Percentiles rank a stretch among this genome's conserved stretches.
phyloP scores from a whole-genome alignment of 331 rosid genomes.

The Cucumis variabilis region DNA sequence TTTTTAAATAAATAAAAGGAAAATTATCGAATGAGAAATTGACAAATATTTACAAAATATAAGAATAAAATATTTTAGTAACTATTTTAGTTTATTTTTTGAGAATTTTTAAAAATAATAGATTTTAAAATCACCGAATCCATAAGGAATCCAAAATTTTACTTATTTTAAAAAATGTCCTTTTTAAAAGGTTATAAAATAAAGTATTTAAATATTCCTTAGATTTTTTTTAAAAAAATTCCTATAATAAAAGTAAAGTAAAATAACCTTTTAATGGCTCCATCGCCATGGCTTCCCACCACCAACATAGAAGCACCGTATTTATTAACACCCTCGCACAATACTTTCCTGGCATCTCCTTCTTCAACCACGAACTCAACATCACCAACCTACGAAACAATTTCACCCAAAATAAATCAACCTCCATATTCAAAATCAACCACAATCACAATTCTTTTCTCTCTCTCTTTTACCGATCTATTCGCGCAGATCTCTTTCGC shows the following conservation, averaged over 20 bases:
- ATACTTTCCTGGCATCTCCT: constrained; percentile 44
- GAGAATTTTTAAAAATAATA: too few species aligned
- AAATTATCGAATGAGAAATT: too few species aligned
- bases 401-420: background rate
- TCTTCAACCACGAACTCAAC: constrained; percentile 25
- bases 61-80: too few species aligned
- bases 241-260: background rate
- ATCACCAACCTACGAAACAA: constrained; percentile 9
- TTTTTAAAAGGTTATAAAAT: too few species aligned
- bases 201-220: too few species aligned
- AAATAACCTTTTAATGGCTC: constrained; percentile 41
- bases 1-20: too few species aligned
- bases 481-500: constrained; percentile 26
- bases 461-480: constrained; percentile 23
- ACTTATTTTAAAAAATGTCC: too few species aligned
- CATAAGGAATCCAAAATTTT: too few species aligned
- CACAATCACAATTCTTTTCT: background rate
- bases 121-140: too few species aligned
- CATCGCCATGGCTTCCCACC: constrained; percentile 45
- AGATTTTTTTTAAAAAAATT: too few species aligned
- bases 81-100: too few species aligned
- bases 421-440: background rate
- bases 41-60: too few species aligned
- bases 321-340: constrained; percentile 34
- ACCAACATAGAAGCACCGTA: constrained; percentile 42